A percentile compares a stretch with the other conserved stretches of the same genome.
Conservation (phyloP, 192 early-diverging fungal genomes). For the Entomortierella parvispora region DNA sequence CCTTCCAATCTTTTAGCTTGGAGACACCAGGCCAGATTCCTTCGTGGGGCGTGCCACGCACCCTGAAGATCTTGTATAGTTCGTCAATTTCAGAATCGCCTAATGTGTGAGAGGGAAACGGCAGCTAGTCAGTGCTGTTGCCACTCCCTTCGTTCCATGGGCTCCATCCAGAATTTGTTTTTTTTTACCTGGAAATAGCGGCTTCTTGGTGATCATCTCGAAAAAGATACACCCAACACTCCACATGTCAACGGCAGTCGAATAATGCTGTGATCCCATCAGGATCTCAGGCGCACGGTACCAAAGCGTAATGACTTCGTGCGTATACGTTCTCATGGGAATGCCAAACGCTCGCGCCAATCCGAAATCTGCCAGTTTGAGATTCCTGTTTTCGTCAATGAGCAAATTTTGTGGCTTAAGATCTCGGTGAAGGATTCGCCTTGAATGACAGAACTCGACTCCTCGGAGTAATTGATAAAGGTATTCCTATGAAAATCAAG, state of each 20-base stretch:
- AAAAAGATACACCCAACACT: conserved; percentile 95
- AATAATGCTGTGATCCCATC: conserved; percentile 88
- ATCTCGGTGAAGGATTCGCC: conserved; percentile 95
- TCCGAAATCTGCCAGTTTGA: conserved; percentile 97
- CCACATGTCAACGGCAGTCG: conserved; percentile 96
- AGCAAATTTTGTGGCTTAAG: conserved; percentile 99
- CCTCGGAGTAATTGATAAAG: conserved; percentile 90
- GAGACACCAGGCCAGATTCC: conserved; percentile 80
- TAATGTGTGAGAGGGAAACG: conserved; percentile 7
- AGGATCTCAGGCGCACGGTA: conserved; percentile 96
- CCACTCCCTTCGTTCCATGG: too few relatives aligned
- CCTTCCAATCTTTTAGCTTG: conserved; percentile 85
- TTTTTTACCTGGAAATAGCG: conserved; percentile 91
- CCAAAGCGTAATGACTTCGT: conserved; percentile 96
- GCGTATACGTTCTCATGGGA: conserved; percentile 93
- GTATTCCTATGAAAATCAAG: conserved; percentile 74
- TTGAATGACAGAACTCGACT: conserved; percentile 89
- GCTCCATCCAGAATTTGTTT: too few relatives aligned
- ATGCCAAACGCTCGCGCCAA: conserved; percentile 93
- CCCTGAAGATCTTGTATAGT: conserved; percentile 90
- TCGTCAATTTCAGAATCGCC: conserved; percentile 93
- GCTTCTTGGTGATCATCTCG: conserved; percentile 81
- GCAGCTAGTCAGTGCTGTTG: too few relatives aligned
- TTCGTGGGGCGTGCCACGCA: conserved; percentile 86
- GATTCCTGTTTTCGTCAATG: conserved; percentile 85